Percentiles rank a stretch among this genome's conserved stretches.
Evolutionary conservation across 768 basidiomycete genomes (phyloP).

Genomic region (Mycena sanguinolenta): DNA sequence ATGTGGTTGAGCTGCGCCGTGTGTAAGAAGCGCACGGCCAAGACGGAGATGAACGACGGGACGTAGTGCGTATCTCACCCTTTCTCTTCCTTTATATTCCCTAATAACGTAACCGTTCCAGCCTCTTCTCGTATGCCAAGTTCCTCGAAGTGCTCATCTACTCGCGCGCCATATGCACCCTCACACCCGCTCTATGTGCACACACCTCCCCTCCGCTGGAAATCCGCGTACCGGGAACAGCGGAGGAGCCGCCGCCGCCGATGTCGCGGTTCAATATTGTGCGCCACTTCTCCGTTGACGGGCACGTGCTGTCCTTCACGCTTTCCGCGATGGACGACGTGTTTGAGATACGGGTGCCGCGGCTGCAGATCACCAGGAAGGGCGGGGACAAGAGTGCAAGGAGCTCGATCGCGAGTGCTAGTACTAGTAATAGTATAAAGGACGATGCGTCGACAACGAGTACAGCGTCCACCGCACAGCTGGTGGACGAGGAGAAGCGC

Average conservation of each 20-base stretch:
- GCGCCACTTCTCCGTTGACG: conserved; percentile 50
- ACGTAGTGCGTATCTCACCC: conserved; percentile 60
- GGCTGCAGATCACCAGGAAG: conserved; percentile 65
- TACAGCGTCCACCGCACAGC: neutral
- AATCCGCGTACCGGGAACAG: neutral
- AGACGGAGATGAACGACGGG: conserved; percentile 59
- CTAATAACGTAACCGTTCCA: neutral
- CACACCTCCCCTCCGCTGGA: conserved; percentile 53
- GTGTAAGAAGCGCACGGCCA: conserved; percentile 55
- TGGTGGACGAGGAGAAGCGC: conserved; percentile 58
- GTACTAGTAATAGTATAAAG: conserved; percentile 21
- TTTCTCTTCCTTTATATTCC: neutral
- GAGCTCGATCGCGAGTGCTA: conserved; percentile 6
- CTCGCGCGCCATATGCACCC: conserved; percentile 51
- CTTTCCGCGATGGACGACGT: conserved; percentile 65
- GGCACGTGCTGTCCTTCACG: conserved; percentile 57
- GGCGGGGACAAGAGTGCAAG: conserved; percentile 27
- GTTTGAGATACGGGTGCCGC: conserved; percentile 72
- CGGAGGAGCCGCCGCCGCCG: conserved; percentile 29
- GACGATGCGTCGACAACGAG: conserved; percentile 24
- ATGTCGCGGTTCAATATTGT: conserved; percentile 56
- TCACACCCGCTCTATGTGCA: conserved; percentile 59
- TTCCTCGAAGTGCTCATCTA: conserved; percentile 68
- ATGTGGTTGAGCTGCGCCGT: conserved; percentile 66
- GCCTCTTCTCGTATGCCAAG: conserved; percentile 70